Percentiles rank a stretch among this genome's conserved stretches.
phyloP scores from a whole-genome alignment of 1,139 yeast genomes.

The Hyphopichia fennica region DNA sequence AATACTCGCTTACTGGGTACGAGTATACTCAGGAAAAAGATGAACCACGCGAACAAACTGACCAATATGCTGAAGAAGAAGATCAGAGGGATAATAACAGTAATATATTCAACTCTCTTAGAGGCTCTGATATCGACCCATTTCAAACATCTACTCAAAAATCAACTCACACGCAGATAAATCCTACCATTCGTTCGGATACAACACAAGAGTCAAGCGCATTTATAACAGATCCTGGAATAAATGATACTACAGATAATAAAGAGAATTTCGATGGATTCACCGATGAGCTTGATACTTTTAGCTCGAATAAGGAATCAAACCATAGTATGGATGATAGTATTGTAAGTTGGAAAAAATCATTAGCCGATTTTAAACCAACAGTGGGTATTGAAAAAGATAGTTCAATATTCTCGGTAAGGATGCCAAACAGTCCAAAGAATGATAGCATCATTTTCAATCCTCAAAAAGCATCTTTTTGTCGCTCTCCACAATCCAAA shows the following conservation, averaged over 20 bases:
- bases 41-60: too few relatives aligned
- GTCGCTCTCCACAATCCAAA: background rate
- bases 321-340: slow-evolving; percentile 21
- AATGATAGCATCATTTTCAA: background rate
- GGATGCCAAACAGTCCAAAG: background rate
- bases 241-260: background rate
- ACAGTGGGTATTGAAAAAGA: background rate
- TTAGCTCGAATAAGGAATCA: background rate
- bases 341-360: slow-evolving; percentile 9
- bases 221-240: slow-evolving; percentile 4
- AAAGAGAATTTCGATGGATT: background rate
- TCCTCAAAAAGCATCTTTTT: background rate
- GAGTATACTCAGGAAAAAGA: too few relatives aligned
- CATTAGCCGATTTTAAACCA: slow-evolving; percentile 17
- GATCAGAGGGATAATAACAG: too few relatives aligned
- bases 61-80: too few relatives aligned
- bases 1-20: background rate
- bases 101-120: background rate
- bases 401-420: background rate
- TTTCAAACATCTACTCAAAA: background rate
- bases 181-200: background rate
- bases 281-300: background rate
- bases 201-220: slow-evolving; percentile 2
- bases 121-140: background rate
- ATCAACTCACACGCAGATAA: background rate